Base-by-base conservation (phyloP, 192 early-diverging fungal genomes). In the Geosiphon pyriformis region DNA sequence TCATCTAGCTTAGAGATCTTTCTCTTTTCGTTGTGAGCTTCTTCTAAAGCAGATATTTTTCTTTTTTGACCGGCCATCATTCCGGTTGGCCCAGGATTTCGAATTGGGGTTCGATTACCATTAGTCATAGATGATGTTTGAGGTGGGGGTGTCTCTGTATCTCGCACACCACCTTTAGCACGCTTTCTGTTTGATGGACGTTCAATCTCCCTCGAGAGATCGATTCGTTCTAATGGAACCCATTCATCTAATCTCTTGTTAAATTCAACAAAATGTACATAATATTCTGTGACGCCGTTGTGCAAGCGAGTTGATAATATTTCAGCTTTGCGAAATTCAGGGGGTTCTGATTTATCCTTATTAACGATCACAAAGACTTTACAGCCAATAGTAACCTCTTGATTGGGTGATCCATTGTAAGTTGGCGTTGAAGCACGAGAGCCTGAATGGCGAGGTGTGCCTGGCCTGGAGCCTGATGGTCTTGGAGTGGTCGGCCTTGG, bases 171-270 rank as follows among this genome's bases (percentile, higher is more conserved):
- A 61, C 72, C 46, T 81, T 83, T 52, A 66, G 70, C 35, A 81
- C 85, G 57, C 88, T 90, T 48, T 75, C 65, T 69, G 87, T 90
- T 0, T 88, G 92, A 56, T 83, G 65, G 37, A 6, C 54, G 89
- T 53, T 86, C 84, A 29, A 92, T 85, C 0, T 82, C 87, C 35
- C 83, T 81, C 34, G 81, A 70, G 48, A 92, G 73, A 30, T 90
- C 82, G 25, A 90, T 77, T 17, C 89, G 80, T 4, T 82, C 74
- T 1, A 84, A 74, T 0, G 74, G 29, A 1, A 99, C 91, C 97
- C 95, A 98, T 73, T 96, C 94, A 79, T 99, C 97, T 55, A 99
- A 79, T 20, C 97, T 92, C 74, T 99, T 99, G 84, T 99, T 99
- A 79, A 92, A 98, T 59, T 92, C 88, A 4, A 94, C 85, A 69